Base-by-base conservation (phyloP, 305 asterid genomes). In the Caryopteris hybrid region DNA sequence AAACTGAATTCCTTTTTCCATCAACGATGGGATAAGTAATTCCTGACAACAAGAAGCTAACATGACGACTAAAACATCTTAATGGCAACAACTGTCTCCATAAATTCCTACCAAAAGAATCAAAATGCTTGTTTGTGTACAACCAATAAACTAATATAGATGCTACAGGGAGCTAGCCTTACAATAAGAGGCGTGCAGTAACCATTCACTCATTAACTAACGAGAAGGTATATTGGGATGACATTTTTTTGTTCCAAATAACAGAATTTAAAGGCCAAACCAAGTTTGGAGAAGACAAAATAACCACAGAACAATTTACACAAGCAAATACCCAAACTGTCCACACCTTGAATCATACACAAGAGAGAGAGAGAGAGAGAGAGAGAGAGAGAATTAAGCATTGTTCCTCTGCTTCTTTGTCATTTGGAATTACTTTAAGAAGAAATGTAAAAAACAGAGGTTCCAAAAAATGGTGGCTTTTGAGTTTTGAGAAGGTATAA, bases 1-100 rank as follows among this genome's bases (percentile, higher is more conserved):
- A 86, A 92, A 92, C 41, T 71, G 77, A 74, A 80, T 75, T 80
- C 96, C 96, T 66, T 88, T 92, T 61, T 86, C 89, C 87, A 92
- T 73, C 67, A 92, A 76, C 51, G 84, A 74, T 53, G 98, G 92
- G 70, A 92, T 82, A 61, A 92, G 83, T 66, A 92, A 63, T 79
- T 86, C 96, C 98, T 92, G 84, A 62, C 61, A 63, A 76, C 9
- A 78, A 70, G 42, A 79, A 67, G 45, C 16, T 8, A 74, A 68
- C n/a, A 68, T 42, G 61, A 34, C 54, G 61, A 34, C 54, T 55
- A 56, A 50, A 43, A 60, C 22, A 76, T 66, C 64, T 72, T 42
- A 55, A 39, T 27, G 38, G 65, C 53, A 29, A 66, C 21, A 33
- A 56, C 20, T 27, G 33, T 20, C 31, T 52, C 11, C 2, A 36